Base-by-base conservation (phyloP, 768 basidiomycete species). In the Leccinum boreale region DNA sequence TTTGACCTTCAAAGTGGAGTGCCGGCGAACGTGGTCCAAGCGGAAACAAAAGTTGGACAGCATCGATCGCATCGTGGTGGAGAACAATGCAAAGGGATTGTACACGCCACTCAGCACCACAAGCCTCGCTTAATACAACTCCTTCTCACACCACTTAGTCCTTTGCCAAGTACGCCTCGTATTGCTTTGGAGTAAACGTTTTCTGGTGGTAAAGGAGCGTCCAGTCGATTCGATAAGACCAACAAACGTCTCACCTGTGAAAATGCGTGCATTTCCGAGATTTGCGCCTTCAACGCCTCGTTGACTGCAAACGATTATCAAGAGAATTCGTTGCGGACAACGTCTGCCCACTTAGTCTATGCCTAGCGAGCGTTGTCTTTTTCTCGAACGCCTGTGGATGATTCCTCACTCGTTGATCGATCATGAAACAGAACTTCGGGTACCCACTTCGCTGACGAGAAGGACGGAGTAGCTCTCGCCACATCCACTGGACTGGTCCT, bases 231-330 rank as follows among this genome's bases (percentile, higher is more conserved):
- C 24, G 47, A 23, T 33, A 14, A 3, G 28, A 55, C 28, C 51
- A 11, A 10, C 5, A 24, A 4, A 12, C 47, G 23, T 50, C 74
- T 53, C 62, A 91, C 92, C 85, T 94, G 91, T 14, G 91, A 91
- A 72, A 94, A 94, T 5, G 92, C 91, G 64, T 94, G 91, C 81
- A 94, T 86, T 56, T 87, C 82, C 0, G 87, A 77, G 56, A 94
- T 92, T 64, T 92, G 78, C 2, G 74, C 75, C 74, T 89, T 92
- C 65, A 94, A 69, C 9, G 86, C 66, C 23, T 90, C 86, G 65
- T 93, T 92, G 57, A 94, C 91, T 93, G 59, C 17, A 26, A 50
- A 8, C 46, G 42, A 53, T 19, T 48, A 56, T 61, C 62, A 61
- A 47, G 1, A n/a, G n/a, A 8, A 33, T 26, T 44, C 44, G 47